Evolutionary conservation across 2,329 filamentous ascomycete genomes (phyloP).

Genomic region (Incumbomyces lentus): DNA sequence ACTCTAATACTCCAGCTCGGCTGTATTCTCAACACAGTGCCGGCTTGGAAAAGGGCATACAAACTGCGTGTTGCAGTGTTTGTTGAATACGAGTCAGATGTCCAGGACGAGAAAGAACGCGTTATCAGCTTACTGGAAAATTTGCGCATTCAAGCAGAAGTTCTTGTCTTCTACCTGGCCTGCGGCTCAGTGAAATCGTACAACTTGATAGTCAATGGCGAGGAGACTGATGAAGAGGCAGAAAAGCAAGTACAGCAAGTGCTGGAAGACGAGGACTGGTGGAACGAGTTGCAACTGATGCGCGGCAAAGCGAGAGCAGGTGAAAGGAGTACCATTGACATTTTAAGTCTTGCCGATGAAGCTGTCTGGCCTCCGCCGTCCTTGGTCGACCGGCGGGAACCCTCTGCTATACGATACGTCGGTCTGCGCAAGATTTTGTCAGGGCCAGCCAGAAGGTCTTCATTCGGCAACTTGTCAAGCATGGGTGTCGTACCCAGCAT

Average conservation of each 20-base stretch:
- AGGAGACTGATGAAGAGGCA: constrained; percentile 43
- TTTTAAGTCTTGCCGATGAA: constrained; percentile 34
- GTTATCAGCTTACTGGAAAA: constrained; percentile 68
- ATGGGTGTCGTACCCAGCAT: constrained; percentile 62
- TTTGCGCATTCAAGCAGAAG: constrained; percentile 67
- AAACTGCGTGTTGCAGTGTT: constrained; percentile 70
- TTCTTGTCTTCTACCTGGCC: constrained; percentile 73
- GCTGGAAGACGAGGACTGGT: constrained; percentile 68
- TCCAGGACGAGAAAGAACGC: constrained; percentile 64
- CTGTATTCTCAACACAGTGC: constrained; percentile 72
- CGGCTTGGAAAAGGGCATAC: constrained; percentile 66
- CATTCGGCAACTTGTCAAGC: constrained; percentile 36
- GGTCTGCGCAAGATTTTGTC: constrained; percentile 54
- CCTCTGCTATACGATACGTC: constrained; percentile 40
- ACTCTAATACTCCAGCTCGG: constrained; percentile 77
- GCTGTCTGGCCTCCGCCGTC: constrained; percentile 45
- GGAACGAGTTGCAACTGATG: constrained; percentile 58
- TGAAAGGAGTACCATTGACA: constrained; percentile 31
- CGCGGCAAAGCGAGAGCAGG: constrained; percentile 24
- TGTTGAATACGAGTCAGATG: constrained; percentile 77
- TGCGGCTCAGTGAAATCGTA: constrained; percentile 63
- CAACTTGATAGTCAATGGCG: constrained; percentile 67
- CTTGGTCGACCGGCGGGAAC: constrained; percentile 38
- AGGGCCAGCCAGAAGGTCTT: constrained; percentile 45
- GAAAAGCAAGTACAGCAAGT: constrained; percentile 54